Conservation (phyloP, 805 yeast species). For the Maudiozyma turicensis region DNA sequence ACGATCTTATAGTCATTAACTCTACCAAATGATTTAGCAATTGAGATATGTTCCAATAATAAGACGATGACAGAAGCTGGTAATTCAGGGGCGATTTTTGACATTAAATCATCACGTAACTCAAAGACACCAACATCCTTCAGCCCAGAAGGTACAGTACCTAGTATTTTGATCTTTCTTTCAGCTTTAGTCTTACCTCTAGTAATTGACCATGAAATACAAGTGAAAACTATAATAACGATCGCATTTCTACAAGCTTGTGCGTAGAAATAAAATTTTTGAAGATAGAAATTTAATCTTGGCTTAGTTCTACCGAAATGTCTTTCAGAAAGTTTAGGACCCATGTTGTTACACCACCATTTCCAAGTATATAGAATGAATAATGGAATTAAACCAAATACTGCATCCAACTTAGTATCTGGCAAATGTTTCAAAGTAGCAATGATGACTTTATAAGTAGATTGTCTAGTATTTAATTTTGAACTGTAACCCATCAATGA, state of each 20-base stretch:
- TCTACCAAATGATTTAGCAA: slow-evolving; percentile 88
- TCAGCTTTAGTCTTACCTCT: slow-evolving; percentile 36
- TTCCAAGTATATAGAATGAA: slow-evolving; percentile 67
- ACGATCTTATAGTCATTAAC: slow-evolving; percentile 81
- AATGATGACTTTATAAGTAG: slow-evolving; percentile 63
- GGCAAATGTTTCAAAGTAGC: slow-evolving; percentile 63
- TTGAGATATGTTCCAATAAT: slow-evolving; percentile 85
- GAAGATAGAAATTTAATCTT: slow-evolving; percentile 14
- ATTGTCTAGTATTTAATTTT: slow-evolving; percentile 58
- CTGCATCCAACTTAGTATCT: slow-evolving; percentile 68
- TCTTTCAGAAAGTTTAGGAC: slow-evolving; percentile 56
- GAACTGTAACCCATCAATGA: slow-evolving; percentile 67
- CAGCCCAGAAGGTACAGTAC: slow-evolving; percentile 76
- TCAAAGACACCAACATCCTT: slow-evolving; percentile 64
- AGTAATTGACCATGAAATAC: slow-evolving; percentile 70
- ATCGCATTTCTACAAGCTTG: slow-evolving; percentile 76
- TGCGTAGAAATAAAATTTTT: slow-evolving; percentile 50
- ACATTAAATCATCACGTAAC: slow-evolving; percentile 49
- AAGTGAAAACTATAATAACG: slow-evolving; percentile 71
- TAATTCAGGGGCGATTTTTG: slow-evolving; percentile 59
- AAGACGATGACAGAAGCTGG: slow-evolving; percentile 81
- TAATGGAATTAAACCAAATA: slow-evolving; percentile 73
- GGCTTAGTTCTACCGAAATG: slow-evolving; percentile 16
- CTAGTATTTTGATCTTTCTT: slow-evolving; percentile 47
- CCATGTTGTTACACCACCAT: slow-evolving; percentile 42